phyloP scores from a whole-genome alignment of 306 rosid species.

The barrel medic (Medicago truncatula) region DNA sequence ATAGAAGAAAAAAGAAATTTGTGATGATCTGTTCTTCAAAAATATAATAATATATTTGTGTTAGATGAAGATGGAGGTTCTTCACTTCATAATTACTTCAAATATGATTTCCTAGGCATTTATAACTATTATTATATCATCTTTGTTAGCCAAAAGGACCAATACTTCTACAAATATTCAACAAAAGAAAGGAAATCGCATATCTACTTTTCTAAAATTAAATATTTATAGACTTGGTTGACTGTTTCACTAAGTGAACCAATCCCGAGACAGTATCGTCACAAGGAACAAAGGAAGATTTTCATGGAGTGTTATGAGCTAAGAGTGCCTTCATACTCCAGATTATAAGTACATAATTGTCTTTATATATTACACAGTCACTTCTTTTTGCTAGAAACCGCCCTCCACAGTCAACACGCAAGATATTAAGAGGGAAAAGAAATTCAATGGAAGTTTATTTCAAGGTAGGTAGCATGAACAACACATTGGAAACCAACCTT shows the following conservation, averaged over 20 bases:
- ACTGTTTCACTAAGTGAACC: neutral
- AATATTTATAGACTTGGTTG: neutral
- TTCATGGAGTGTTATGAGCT: neutral
- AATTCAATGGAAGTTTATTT: neutral
- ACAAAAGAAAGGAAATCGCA: neutral
- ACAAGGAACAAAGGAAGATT: neutral
- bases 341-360: neutral
- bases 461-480: constrained; percentile 1
- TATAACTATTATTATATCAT: neutral
- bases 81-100: constrained; percentile 21
- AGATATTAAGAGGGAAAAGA: constrained; percentile 8
- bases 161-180: neutral
- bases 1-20: neutral
- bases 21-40: neutral
- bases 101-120: neutral
- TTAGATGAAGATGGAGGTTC: no score
- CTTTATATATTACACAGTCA: constrained; percentile 2
- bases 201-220: neutral
- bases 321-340: neutral
- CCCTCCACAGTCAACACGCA: neutral
- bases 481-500: constrained; percentile 58
- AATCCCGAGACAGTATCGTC: neutral
- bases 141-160: neutral
- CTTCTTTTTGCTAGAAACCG: constrained; percentile 12
- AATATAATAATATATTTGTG: no score